Base-by-base conservation (phyloP, 2,329 filamentous ascomycete genomes). In the Colletotrichum higginsianum region DNA sequence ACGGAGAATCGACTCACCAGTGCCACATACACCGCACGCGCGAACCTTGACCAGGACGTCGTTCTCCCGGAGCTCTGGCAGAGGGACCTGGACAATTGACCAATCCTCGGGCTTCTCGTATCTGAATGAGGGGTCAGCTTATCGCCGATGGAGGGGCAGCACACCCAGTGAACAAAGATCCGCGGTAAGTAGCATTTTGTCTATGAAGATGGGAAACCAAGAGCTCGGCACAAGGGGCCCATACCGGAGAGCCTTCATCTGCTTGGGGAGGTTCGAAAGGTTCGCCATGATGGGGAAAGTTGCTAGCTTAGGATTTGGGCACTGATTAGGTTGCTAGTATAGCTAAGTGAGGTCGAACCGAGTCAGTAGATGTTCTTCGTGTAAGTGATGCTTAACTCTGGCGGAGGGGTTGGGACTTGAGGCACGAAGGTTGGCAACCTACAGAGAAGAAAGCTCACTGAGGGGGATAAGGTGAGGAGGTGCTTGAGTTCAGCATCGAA, bases 21-120 rank as follows among this genome's bases (percentile, higher is more conserved):
- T 89, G 75, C 87, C 87, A 75, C 89, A 91, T 73, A 91, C 88
- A 83, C 89, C 89, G 75, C 88, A 91, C 66, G 88, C 90, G 82
- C 92, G 91, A 77, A 92, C 90, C 82, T 92, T 90, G 81, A 92
- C 86, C 76, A 91, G 81, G 74, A 91, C 83, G 80, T 91, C 89
- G 71, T 89, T 86, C 35, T 89, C 84, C 75, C 89, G 86, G 74
- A 91, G 81, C 75, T 83, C 85, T 23, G 90, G 90, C 8, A 92
- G 86, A 74, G 90, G 89, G 46, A 91, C 87, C 13, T 89, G 83
- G 74, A 92, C 89, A 71, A 92, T 86, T 74, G 85, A 84, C 81
- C 87, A 91, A 71, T 88, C 84, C 79, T 89, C 84, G 53, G 89
- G 89, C 85, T 91, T 88, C 80, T 89, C 87, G 82, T 91, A 91